Percentiles rank a stretch among this genome's conserved stretches.
Evolutionary conservation across 176 grass and related monocot species (phyloP).

Genomic region (Sorghum bicolor): Sorghum_bicolor_NCBIv3 NC_012873.2:51296001-51296500

Average conservation of each 20-base stretch:
- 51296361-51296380: constrained; percentile 8
- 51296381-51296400: not conserved
- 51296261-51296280: too few relatives aligned
- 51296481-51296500: not conserved
- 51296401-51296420: constrained; percentile 18
- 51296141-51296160: too few relatives aligned
- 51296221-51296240: too few relatives aligned
- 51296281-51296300: too few relatives aligned
- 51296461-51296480: not conserved
- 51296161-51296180: too few relatives aligned
- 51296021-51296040: not conserved
- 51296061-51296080: not conserved
- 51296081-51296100: not conserved
- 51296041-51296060: not conserved
- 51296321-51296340: too few relatives aligned
- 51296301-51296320: too few relatives aligned
- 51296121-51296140: too few relatives aligned
- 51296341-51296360: too few relatives aligned
- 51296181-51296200: too few relatives aligned
- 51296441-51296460: not conserved
- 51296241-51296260: too few relatives aligned
- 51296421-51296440: not conserved
- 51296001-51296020: not conserved
- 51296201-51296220: too few relatives aligned
- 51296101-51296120: not conserved